Conservation (phyloP, 345 rosid species). For the Microthlaspi erraticum region DNA sequence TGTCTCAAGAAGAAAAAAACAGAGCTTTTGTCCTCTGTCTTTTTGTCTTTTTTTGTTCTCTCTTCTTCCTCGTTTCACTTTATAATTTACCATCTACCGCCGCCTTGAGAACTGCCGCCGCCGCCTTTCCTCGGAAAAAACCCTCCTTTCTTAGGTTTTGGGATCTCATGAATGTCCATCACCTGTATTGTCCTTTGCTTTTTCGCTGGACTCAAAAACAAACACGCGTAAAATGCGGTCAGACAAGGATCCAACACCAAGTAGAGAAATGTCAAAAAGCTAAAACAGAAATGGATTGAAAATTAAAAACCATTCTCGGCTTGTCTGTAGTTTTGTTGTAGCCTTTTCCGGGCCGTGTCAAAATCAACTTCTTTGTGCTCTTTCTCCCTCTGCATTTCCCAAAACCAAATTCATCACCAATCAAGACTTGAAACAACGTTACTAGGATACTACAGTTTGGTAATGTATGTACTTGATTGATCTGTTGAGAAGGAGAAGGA, state of each 20-base stretch:
- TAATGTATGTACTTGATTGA: slow-evolving; percentile 57
- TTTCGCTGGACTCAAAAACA: slow-evolving; percentile 68
- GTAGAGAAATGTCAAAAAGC: background rate
- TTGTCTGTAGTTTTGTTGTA: slow-evolving; percentile 85
- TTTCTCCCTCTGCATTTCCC: slow-evolving; percentile 63
- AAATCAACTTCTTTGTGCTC: slow-evolving; percentile 62
- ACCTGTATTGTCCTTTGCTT: slow-evolving; percentile 98
- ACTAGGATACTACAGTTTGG: background rate
- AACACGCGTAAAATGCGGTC: background rate
- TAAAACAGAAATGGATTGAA: background rate
- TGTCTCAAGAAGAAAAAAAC: slow-evolving; percentile 10
- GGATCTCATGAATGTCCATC: slow-evolving; percentile 98
- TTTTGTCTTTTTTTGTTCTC: background rate
- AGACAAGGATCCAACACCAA: background rate
- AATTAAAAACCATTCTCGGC: slow-evolving; percentile 79
- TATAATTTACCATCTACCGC: slow-evolving; percentile 72
- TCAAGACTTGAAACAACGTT: background rate
- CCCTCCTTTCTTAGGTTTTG: slow-evolving; percentile 85
- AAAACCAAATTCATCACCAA: slow-evolving; percentile 22
- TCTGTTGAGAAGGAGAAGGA: slow-evolving; percentile 59
- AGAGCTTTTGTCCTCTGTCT: slow-evolving; percentile 32
- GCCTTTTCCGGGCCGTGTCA: slow-evolving; percentile 80
- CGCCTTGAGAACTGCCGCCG: slow-evolving; percentile 78
- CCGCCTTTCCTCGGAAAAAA: slow-evolving; percentile 85
- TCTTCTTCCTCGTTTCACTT: slow-evolving; percentile 23